Conservation (phyloP, 1,284 basidiomycete genomes). For the Cutaneotrichosporon dermatis region DNA sequence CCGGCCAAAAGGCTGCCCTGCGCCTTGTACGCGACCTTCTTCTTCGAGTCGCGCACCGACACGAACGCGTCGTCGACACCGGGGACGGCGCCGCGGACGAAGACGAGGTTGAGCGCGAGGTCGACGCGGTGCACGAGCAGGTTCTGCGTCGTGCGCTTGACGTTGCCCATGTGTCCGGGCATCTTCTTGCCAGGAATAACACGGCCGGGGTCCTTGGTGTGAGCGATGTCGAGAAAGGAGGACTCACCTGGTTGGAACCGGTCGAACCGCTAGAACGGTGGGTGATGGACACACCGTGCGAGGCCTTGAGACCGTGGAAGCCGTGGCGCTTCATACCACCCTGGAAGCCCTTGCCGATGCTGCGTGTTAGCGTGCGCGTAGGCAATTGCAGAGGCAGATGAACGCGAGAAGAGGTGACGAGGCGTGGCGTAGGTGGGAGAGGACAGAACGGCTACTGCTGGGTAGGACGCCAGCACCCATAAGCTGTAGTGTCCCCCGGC, state of each 20-base stretch:
- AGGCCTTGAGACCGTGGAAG: constrained; percentile 85
- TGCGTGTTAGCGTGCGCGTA: constrained; percentile 43
- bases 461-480: too few relatives aligned
- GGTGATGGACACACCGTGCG: constrained; percentile 93
- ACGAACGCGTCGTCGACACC: constrained; percentile 57
- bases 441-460: too few relatives aligned
- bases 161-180: constrained; percentile 88
- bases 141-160: constrained; percentile 80
- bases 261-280: constrained; percentile 92
- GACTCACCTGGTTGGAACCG: constrained; percentile 81
- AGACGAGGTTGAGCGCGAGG: constrained; percentile 76
- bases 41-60: constrained; percentile 75
- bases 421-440: too few relatives aligned
- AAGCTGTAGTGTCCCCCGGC: too few relatives aligned
- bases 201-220: constrained; percentile 77
- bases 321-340: constrained; percentile 97
- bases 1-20: constrained; percentile 58
- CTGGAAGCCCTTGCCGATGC: constrained; percentile 94
- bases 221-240: neutral
- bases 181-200: constrained; percentile 97
- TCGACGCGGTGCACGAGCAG: constrained; percentile 86
- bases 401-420: too few relatives aligned
- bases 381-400: too few relatives aligned
- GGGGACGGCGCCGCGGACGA: constrained; percentile 62
- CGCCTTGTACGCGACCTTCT: constrained; percentile 64